Percentiles rank a stretch among this genome's conserved stretches.
phyloP scores from a whole-genome alignment of 2,329 filamentous ascomycete species.

The Colletotrichum sp. region DNA sequence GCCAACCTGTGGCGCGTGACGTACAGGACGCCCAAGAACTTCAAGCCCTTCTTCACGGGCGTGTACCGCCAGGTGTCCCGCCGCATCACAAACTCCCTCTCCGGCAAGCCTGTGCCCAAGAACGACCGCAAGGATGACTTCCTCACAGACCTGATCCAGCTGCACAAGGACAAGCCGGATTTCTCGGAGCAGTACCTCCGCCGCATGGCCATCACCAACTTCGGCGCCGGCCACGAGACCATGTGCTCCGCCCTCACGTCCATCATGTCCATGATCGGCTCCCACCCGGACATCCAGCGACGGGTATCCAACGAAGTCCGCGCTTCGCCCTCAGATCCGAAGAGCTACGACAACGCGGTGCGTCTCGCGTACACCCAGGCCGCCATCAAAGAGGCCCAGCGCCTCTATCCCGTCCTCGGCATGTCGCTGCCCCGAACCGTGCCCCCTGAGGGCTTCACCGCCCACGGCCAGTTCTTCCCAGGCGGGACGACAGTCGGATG shows the following conservation, averaged over 20 bases:
- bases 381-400: conserved; percentile 55
- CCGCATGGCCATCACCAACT: conserved; percentile 59
- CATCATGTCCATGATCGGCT: conserved; percentile 50
- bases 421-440: conserved; percentile 56
- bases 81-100: conserved; percentile 34
- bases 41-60: conserved; percentile 54
- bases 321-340: neutral
- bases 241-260: conserved; percentile 58
- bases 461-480: conserved; percentile 47
- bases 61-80: conserved; percentile 31
- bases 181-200: conserved; percentile 54
- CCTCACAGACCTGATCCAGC: conserved; percentile 48
- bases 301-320: conserved; percentile 35
- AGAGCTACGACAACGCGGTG: conserved; percentile 27
- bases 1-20: conserved; percentile 48
- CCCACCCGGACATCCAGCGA: conserved; percentile 35
- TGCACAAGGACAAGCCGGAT: conserved; percentile 48
- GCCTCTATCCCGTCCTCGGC: conserved; percentile 54
- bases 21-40: conserved; percentile 46
- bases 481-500: conserved; percentile 55
- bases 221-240: conserved; percentile 61
- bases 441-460: conserved; percentile 35
- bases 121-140: conserved; percentile 42
- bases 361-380: conserved; percentile 44
- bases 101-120: conserved; percentile 23